phyloP scores from a whole-genome alignment of 805 yeast species.

The Ogataea saltuana region DNA sequence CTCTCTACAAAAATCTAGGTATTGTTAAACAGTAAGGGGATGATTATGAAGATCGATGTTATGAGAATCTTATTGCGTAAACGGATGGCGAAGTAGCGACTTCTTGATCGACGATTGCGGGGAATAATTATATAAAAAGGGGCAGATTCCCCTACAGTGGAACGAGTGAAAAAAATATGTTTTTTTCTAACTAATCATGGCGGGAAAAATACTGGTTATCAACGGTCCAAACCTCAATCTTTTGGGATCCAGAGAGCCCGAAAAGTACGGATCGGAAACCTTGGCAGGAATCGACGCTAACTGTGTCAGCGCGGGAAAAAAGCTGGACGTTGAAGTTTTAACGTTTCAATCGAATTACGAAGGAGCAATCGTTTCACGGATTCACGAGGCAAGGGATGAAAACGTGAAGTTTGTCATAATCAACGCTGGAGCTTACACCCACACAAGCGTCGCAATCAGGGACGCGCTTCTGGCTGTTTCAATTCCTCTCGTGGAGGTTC shows the following conservation, averaged over 20 bases:
- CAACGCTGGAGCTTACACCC: constrained; percentile 9
- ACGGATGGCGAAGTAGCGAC: no score
- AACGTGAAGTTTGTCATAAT: constrained; percentile 2
- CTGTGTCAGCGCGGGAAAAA: background rate
- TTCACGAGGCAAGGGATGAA: constrained; percentile 4
- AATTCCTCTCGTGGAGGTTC: constrained; percentile 5
- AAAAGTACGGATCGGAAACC: constrained; percentile 5
- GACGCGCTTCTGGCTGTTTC: constrained; percentile 5
- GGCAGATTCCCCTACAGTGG: no score
- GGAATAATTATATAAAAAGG: no score
- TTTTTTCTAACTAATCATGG: background rate
- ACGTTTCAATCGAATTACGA: constrained; percentile 8
- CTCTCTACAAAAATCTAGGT: constrained; percentile 8
- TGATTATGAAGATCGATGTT: no score
- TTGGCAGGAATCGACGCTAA: background rate
- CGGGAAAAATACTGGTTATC: constrained; percentile 1
- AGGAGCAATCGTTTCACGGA: constrained; percentile 2
- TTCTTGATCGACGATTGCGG: no score
- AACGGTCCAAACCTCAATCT: constrained; percentile 9
- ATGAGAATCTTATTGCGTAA: no score
- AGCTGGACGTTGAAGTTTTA: constrained; percentile 2
- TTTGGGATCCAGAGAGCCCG: constrained; percentile 7
- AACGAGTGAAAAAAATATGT: no score
- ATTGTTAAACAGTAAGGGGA: background rate
- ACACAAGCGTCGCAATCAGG: constrained; percentile 9